Percentiles rank a stretch among this genome's conserved stretches.
phyloP scores from a whole-genome alignment of 1,284 basidiomycete genomes.

The Puccinia coronata region DNA sequence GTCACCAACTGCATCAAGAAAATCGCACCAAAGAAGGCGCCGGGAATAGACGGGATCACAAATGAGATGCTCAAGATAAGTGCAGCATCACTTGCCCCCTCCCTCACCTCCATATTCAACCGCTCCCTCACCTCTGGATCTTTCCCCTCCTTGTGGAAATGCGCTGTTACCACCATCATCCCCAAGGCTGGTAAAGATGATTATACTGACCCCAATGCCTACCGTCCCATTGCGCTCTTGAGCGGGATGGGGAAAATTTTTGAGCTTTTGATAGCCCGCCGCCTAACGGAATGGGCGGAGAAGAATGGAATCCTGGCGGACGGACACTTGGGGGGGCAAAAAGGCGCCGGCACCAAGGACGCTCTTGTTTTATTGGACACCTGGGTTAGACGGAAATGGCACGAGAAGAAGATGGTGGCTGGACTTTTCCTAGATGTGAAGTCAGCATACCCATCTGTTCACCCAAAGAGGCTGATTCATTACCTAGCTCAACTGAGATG shows the following conservation, averaged over 20 bases:
- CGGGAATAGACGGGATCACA: no score
- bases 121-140: no score
- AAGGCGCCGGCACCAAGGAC: neutral
- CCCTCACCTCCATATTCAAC: no score
- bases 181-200: neutral
- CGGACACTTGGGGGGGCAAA: no score
- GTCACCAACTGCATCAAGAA: neutral
- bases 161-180: no score
- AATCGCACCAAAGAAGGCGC: no score
- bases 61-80: neutral
- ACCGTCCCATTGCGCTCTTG: no score
- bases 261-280: neutral
- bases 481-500: neutral
- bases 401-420: no score
- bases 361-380: neutral
- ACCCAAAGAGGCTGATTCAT: neutral
- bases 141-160: neutral
- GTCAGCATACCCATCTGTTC: conserved; percentile 25
- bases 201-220: no score
- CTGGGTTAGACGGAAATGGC: conserved; percentile 7
- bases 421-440: conserved; percentile 34
- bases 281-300: conserved; percentile 1
- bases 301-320: neutral
- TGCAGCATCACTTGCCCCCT: neutral
- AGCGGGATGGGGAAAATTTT: conserved; percentile 2